Evolutionary conservation across 140 eudicot genomes (phyloP).

Genomic region (Oenanthe javanica): DNA sequence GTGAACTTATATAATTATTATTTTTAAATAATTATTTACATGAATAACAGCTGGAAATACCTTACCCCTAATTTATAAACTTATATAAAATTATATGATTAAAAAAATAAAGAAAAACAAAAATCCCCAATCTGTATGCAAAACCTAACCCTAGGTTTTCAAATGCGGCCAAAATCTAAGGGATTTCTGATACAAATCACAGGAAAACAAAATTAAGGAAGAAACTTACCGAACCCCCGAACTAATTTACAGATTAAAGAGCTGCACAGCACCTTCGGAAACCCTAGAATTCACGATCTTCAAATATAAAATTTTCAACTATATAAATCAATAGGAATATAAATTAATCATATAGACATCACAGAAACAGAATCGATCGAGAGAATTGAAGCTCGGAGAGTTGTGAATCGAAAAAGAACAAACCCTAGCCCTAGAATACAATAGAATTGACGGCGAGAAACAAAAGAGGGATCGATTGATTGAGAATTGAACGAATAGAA

Average conservation of each 20-base stretch:
- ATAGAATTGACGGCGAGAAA: conserved; percentile 4
- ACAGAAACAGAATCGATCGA: conserved; percentile 15
- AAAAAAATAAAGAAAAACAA: not conserved
- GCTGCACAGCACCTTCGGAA: conserved; percentile 11
- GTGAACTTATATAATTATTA: too few species aligned
- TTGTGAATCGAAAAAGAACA: conserved; percentile 9
- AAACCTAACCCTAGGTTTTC: conserved; percentile 36
- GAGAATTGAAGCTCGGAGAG: not conserved
- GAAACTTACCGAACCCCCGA: conserved; percentile 31
- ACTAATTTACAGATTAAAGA: conserved; percentile 29
- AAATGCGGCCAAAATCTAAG: conserved; percentile 10
- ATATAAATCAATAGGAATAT: not conserved
- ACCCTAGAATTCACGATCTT: conserved; percentile 26
- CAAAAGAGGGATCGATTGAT: conserved; percentile 18
- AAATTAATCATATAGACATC: conserved; percentile 2
- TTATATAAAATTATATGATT: not conserved
- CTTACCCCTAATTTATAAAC: not conserved
- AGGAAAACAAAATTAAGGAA: conserved; percentile 3
- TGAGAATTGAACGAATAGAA: conserved; percentile 5
- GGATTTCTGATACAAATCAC: not conserved
- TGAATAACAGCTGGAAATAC: not conserved
- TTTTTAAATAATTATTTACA: not conserved
- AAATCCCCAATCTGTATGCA: not conserved
- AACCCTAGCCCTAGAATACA: conserved; percentile 46
- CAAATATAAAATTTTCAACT: not conserved